phyloP scores from a whole-genome alignment of 2,329 filamentous ascomycete genomes.

The Trichoderma endophyticum region DNA sequence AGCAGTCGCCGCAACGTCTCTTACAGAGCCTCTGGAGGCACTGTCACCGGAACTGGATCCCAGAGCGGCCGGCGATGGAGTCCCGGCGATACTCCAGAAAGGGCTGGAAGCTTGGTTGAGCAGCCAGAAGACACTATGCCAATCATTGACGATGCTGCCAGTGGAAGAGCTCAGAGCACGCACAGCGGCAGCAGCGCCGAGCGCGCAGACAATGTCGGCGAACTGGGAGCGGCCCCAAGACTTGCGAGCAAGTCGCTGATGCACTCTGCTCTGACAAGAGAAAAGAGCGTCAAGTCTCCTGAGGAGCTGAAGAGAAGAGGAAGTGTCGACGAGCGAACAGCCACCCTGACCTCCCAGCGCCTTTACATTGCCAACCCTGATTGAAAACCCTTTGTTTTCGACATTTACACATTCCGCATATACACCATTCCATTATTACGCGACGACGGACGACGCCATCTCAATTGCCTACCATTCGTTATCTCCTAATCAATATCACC shows the following conservation, averaged over 20 bases:
- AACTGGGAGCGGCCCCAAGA: conserved; percentile 48
- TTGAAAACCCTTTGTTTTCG: conserved; percentile 29
- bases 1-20: conserved; percentile 44
- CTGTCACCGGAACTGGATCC: conserved; percentile 25
- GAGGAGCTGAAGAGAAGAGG: conserved; percentile 74
- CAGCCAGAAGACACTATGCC: conserved; percentile 32
- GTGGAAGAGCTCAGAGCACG: conserved; percentile 49
- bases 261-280: conserved; percentile 56
- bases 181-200: conserved; percentile 57
- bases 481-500: not conserved
- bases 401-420: not conserved
- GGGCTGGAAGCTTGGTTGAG: conserved; percentile 50
- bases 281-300: conserved; percentile 63
- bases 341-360: conserved; percentile 68
- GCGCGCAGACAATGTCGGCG: conserved; percentile 58
- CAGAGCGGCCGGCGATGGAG: conserved; percentile 47
- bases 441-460: conserved; percentile 23
- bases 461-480: conserved; percentile 15
- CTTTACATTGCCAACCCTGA: conserved; percentile 87
- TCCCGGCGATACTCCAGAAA: conserved; percentile 55
- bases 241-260: conserved; percentile 58
- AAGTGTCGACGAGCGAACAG: conserved; percentile 79
- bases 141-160: conserved; percentile 42
- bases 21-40: conserved; percentile 51
- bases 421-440: conserved; percentile 3